Evolutionary conservation across 306 rosid genomes (phyloP), one percentile per base, ranked within the genome.

Genomic region (Chamaecrista fasciculata): DNA sequence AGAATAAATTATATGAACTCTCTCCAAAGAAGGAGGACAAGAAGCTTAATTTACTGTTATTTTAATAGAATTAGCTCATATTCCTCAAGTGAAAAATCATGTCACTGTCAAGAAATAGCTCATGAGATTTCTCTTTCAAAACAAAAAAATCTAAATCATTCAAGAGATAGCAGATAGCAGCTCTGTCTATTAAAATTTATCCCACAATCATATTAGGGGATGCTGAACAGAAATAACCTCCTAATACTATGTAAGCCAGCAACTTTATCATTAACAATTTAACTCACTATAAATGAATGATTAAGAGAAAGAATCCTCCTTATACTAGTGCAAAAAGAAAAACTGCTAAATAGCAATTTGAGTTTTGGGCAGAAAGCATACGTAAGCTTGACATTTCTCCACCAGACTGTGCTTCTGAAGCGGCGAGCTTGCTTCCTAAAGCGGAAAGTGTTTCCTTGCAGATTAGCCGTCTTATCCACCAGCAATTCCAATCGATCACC

Each of bases 371-470:
- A 15, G 67, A 78, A 31, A 76, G 60, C 99, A 6, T 87, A 95
- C 99, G 81, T 81, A 51, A 95, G 97, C 82, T 95, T 91, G 72
- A 95, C 99, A 63, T 95, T 95, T 83, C 89, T 87, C 99, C 99
- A 95, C 99, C 99, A 95, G 14, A 89, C 95, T 2, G 91, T 78
- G 78, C 78, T 89, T 83, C 96, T 81, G 82, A 89, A 95, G 29
- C 97, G 96, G 11, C 97, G 99, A 80, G 99, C 91, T 81, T 95
- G 97, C 86, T 95, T 95, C 74, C 95, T 83, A 80, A 95, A 95
- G 57, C 96, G 88, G 70, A 91, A 79, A 24, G 99, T 89, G 71
- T 95, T 95, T 65, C 91, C 99, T 87, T 95, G 99, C 97, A 95
- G 89, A 71, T 87, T 87, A 28, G 85, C 74, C 71, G 99, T 82